Conservation (phyloP, 768 basidiomycete species). For the Tephrocybe sp. region DNA sequence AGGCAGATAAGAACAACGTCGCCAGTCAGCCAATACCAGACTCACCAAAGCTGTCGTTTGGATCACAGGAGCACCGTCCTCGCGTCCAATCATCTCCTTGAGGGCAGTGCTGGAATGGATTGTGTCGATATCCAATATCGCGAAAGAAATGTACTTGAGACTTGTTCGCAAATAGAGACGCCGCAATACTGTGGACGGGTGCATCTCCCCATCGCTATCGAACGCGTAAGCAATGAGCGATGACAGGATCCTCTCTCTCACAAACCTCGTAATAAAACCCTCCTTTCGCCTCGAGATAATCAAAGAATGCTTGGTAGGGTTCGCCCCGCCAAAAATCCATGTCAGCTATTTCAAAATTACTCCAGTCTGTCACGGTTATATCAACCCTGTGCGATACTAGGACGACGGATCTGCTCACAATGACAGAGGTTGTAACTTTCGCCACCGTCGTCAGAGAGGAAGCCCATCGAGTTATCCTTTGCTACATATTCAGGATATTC, state of each 20-base stretch:
- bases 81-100: slow-evolving; percentile 51
- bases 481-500: slow-evolving; percentile 62
- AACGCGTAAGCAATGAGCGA: background rate
- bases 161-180: slow-evolving; percentile 69
- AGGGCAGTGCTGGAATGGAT: slow-evolving; percentile 79
- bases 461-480: slow-evolving; percentile 67
- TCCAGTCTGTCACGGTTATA: slow-evolving; percentile 58
- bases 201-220: slow-evolving; percentile 83
- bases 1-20: background rate
- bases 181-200: slow-evolving; percentile 74
- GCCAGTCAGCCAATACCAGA: background rate
- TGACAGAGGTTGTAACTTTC: slow-evolving; percentile 70
- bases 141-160: slow-evolving; percentile 80
- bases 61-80: slow-evolving; percentile 74
- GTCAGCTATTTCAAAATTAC: slow-evolving; percentile 90
- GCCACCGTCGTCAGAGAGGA: slow-evolving; percentile 71
- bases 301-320: slow-evolving; percentile 83
- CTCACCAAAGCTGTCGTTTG: slow-evolving; percentile 69
- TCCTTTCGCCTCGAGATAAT: slow-evolving; percentile 76
- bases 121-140: slow-evolving; percentile 85
- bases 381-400: background rate
- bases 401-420: slow-evolving; percentile 36
- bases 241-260: slow-evolving; percentile 5
- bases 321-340: slow-evolving; percentile 88
- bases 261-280: slow-evolving; percentile 91